phyloP scores from a whole-genome alignment of 2,329 filamentous ascomycete genomes.

The Cadophora malorum region DNA sequence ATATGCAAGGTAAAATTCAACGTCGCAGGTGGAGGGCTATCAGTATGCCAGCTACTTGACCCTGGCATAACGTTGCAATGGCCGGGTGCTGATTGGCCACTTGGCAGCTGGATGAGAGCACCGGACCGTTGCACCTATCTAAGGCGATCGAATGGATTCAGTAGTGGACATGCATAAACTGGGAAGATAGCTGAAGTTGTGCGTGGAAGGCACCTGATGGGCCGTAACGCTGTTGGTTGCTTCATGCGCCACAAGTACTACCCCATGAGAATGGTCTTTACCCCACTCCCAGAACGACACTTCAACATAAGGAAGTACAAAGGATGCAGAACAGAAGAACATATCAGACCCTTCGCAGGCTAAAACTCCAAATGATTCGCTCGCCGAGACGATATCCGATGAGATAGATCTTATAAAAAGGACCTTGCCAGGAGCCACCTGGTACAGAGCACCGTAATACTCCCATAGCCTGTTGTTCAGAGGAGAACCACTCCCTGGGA shows the following conservation, averaged over 20 bases:
- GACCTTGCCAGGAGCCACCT: background rate
- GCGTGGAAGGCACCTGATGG: background rate
- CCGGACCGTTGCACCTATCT: constrained; percentile 8
- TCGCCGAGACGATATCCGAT: background rate
- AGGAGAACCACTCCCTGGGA: background rate
- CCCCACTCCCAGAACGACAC: background rate
- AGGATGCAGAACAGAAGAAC: background rate
- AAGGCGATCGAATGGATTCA: background rate
- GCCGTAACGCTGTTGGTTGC: background rate
- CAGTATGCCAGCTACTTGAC: background rate
- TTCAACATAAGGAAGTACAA: background rate
- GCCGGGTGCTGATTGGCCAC: background rate
- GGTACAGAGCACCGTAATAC: background rate
- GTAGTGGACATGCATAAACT: background rate
- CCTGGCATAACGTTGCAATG: background rate
- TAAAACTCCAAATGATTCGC: background rate
- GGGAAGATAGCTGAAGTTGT: background rate
- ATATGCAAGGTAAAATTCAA: background rate
- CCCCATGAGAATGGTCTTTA: background rate
- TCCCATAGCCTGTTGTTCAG: background rate
- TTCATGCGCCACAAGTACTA: background rate
- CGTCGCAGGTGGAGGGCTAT: constrained; percentile 1
- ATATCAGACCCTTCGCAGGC: background rate
- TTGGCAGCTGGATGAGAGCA: background rate
- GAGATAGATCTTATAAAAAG: background rate